phyloP scores from a whole-genome alignment of 1,139 yeast species.

The Blastobotrys capitulatus region DNA sequence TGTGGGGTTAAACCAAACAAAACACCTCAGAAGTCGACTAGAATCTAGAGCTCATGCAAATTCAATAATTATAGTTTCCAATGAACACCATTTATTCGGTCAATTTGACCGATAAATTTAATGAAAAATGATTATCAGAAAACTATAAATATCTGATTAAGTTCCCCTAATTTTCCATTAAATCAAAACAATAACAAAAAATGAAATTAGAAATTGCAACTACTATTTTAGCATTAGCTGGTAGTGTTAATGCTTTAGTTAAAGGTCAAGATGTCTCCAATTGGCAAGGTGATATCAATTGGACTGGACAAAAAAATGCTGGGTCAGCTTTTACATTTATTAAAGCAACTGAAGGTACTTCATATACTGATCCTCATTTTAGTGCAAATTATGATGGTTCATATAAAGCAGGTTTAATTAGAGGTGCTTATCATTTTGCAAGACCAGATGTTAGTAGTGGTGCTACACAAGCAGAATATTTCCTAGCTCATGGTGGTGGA shows the following conservation, averaged over 20 bases:
- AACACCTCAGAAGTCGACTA: too few species aligned
- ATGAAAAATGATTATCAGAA: too few species aligned
- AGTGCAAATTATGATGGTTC: constrained; percentile 9
- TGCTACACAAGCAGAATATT: constrained; percentile 9
- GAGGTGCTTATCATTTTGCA: constrained; percentile 13
- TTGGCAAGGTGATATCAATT: constrained; percentile 10
- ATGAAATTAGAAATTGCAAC: constrained; percentile 6
- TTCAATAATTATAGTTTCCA: too few species aligned
- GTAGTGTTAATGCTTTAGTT: constrained; percentile 2
- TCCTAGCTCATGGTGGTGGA: constrained; percentile 10
- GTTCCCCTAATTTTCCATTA: too few species aligned
- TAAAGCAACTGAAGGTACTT: constrained; percentile 11
- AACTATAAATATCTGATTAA: too few species aligned
- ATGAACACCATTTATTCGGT: too few species aligned
- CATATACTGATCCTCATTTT: constrained; percentile 4
- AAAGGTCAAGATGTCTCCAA: constrained; percentile 12
- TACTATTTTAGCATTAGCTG: background rate
- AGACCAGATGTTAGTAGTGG: constrained; percentile 8
- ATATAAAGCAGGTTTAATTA: constrained; percentile 8
- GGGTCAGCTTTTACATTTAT: constrained; percentile 12
- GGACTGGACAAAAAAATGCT: constrained; percentile 11
- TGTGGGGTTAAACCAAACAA: too few species aligned
- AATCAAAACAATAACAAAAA: background rate
- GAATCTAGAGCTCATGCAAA: too few species aligned
- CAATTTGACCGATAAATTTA: too few species aligned